phyloP scores from a whole-genome alignment of 495 filamentous ascomycete species.

The Penicillium paxilli region DNA sequence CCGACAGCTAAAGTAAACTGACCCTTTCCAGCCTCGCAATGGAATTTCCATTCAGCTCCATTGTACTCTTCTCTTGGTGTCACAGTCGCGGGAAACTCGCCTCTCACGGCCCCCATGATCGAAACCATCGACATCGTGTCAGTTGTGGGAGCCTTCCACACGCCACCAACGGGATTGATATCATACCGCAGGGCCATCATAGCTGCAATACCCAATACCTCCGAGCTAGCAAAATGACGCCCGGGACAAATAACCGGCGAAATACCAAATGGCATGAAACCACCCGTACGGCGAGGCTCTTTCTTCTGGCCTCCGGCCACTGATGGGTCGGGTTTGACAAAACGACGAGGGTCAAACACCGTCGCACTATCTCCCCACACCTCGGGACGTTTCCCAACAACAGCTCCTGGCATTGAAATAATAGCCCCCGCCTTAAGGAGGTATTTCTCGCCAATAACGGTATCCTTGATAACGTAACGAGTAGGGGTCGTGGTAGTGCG shows the following conservation, averaged over 20 bases:
- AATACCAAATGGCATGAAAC: conserved; percentile 43
- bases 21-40: conserved; percentile 24
- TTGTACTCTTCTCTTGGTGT: conserved; percentile 17
- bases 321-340: conserved; percentile 11
- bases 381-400: conserved; percentile 15
- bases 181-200: conserved; percentile 44
- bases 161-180: conserved; percentile 20
- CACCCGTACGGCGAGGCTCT: conserved; percentile 17
- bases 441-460: conserved; percentile 28
- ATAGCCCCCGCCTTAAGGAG: conserved; percentile 29
- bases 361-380: conserved; percentile 29
- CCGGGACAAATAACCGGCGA: conserved; percentile 47
- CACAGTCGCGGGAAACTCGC: conserved; percentile 17
- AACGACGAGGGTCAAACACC: conserved; percentile 35
- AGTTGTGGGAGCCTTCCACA: conserved; percentile 19
- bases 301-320: not conserved
- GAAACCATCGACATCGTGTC: conserved; percentile 21
- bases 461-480: conserved; percentile 32
- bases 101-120: conserved; percentile 12
- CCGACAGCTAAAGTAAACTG: conserved; percentile 24
- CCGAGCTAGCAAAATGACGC: conserved; percentile 45
- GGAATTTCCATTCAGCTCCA: conserved; percentile 24
- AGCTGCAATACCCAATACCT: conserved; percentile 38
- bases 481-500: conserved; percentile 20
- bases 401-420: conserved; percentile 23